Evolutionary conservation across 768 basidiomycete species (phyloP).

Genomic region (Trametes cubensis): DNA sequence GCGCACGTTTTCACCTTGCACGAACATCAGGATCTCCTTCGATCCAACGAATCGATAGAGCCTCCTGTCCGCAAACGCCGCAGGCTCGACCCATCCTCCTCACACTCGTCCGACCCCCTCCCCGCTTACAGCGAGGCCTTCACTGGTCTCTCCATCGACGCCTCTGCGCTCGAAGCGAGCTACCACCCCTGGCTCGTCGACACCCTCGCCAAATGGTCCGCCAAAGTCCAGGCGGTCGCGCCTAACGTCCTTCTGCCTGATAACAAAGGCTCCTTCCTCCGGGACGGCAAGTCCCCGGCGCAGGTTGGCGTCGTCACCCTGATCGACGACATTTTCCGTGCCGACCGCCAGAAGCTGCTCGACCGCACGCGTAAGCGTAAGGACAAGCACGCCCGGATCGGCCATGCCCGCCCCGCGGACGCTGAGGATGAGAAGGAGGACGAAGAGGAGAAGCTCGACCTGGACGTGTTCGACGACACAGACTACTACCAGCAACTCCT

Average conservation of each 20-base stretch:
- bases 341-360: conserved; percentile 59
- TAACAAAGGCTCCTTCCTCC: conserved; percentile 69
- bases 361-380: conserved; percentile 63
- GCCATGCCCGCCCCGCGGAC: conserved; percentile 26
- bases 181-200: conserved; percentile 75
- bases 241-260: conserved; percentile 73
- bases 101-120: conserved; percentile 40
- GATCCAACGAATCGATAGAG: conserved; percentile 48
- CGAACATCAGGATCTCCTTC: conserved; percentile 25
- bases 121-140: conserved; percentile 26
- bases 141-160: conserved; percentile 35
- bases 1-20: not conserved
- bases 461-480: conserved; percentile 79
- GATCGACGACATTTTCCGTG: conserved; percentile 68
- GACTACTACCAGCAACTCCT: conserved; percentile 94
- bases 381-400: conserved; percentile 50
- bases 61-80: conserved; percentile 62
- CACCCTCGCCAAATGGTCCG: conserved; percentile 92
- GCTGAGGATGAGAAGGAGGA: conserved; percentile 36
- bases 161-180: conserved; percentile 36
- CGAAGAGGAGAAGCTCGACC: conserved; percentile 36
- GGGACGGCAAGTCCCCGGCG: conserved; percentile 24
- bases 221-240: conserved; percentile 92
- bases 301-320: conserved; percentile 61
- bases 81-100: conserved; percentile 43